A percentile compares a stretch with the other conserved stretches of the same genome.
phyloP scores from a whole-genome alignment of 2,329 filamentous ascomycete species.

The Claviceps spartinae region DNA sequence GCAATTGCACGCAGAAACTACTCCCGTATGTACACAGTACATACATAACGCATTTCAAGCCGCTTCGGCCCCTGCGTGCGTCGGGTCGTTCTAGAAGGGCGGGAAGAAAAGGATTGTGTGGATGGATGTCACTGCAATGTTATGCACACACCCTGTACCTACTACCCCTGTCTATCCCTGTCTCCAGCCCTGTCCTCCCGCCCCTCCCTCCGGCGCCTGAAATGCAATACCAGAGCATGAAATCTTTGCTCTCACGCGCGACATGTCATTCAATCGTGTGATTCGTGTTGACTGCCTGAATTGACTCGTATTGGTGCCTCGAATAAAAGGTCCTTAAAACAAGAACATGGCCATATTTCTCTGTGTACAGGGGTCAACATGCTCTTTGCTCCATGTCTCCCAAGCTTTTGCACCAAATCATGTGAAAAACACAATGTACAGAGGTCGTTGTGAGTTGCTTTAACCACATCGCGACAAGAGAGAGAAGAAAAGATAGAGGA shows the following conservation, averaged over 20 bases:
- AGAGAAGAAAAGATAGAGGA: neutral
- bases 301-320: neutral
- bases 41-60: too few species aligned
- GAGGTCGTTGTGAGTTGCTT: slow-evolving; percentile 14
- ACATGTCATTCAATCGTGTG: too few species aligned
- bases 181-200: too few species aligned
- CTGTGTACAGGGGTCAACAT: neutral
- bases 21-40: too few species aligned
- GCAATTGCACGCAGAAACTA: too few species aligned
- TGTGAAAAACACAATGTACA: slow-evolving; percentile 17
- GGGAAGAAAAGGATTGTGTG: neutral
- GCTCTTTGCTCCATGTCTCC: slow-evolving; percentile 1
- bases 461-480: slow-evolving; percentile 4
- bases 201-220: too few species aligned
- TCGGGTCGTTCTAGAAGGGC: neutral
- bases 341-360: neutral
- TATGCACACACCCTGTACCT: too few species aligned
- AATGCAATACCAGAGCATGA: too few species aligned
- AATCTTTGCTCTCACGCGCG: too few species aligned
- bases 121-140: too few species aligned
- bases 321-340: neutral
- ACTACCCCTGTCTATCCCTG: too few species aligned
- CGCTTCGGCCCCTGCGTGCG: too few species aligned
- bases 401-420: neutral
- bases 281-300: neutral